A percentile compares a stretch with the other conserved stretches of the same genome.
phyloP scores from a whole-genome alignment of 768 basidiomycete species.

The Kwoniella europaea region DNA sequence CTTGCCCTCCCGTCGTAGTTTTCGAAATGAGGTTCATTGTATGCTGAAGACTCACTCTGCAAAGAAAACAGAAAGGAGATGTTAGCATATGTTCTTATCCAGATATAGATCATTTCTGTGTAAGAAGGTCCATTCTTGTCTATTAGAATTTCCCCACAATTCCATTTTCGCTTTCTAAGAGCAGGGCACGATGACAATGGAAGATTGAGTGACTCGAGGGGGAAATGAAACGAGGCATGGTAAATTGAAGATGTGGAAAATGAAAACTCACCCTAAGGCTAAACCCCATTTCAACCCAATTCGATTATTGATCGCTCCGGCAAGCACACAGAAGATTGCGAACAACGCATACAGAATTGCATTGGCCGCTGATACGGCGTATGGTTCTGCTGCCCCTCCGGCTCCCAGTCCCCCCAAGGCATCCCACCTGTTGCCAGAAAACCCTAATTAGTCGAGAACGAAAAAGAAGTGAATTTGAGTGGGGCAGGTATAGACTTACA shows the following conservation, averaged over 20 bases:
- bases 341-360: constrained; percentile 39
- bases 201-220: no score
- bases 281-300: constrained; percentile 44
- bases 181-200: no score
- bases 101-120: no score
- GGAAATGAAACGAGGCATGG: background rate
- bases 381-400: constrained; percentile 41
- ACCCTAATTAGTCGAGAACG: constrained; percentile 5
- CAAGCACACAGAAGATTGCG: constrained; percentile 37
- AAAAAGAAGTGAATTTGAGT: background rate
- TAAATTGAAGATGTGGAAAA: background rate
- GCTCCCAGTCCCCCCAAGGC: constrained; percentile 42
- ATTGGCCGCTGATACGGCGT: constrained; percentile 42
- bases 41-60: no score
- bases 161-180: no score
- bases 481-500: constrained; percentile 25
- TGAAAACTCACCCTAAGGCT: constrained; percentile 35
- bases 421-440: constrained; percentile 33
- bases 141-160: no score
- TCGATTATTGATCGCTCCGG: constrained; percentile 42
- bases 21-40: no score
- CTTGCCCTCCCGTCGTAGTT: no score
- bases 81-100: no score
- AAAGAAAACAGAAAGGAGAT: no score
- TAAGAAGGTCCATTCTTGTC: no score